Evolutionary conservation across 1,139 yeast species (phyloP), one percentile per base, ranked within the genome.

Genomic region (Fermentozyma sake): DNA sequence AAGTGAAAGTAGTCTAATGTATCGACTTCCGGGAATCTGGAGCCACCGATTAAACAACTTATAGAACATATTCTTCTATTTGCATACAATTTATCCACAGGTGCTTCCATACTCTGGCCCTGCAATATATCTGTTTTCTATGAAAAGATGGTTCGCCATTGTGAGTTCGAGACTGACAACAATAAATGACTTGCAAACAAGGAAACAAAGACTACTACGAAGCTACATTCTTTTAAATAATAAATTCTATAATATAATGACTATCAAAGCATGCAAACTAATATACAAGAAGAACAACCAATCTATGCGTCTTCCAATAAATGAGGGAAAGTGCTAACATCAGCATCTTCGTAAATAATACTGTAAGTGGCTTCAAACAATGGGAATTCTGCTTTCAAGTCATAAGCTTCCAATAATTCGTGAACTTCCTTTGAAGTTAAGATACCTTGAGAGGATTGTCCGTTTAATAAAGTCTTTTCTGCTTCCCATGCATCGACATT

Each of bases 371-470:
- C 85, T 48, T 76, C 85, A 49, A 89, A 81, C 46, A 89, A 72
- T 35, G 96, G 96, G 74, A 82, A 89, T 45, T 86, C 91, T 12
- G 71, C 70, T 37, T 68, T 55, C 58, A 73, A 68, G 31, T 73
- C 67, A 59, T 69, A 72, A 51, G 71, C 69, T 32, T 63, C 69
- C 51, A 89, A 70, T 56, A 89, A 76, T 51, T 82, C 93, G 59
- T 84, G 84, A 29, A 89, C 96, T 66, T 89, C 97, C 58, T 75
- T 75, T 38, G 91, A 74, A 23, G 97, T 89, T 47, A 81, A 74
- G 38, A 87, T 73, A 55, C 97, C 97, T 64, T 89, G 97, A 31
- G 96, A 91, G 33, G 89, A 79, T 66, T 87, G 96, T 29, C 97
- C 97, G 52, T 87, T 85, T 48, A 89, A 69, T 44, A 87, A 66